Conservation (phyloP, 805 yeast species). For the Candida tibetensis region DNA sequence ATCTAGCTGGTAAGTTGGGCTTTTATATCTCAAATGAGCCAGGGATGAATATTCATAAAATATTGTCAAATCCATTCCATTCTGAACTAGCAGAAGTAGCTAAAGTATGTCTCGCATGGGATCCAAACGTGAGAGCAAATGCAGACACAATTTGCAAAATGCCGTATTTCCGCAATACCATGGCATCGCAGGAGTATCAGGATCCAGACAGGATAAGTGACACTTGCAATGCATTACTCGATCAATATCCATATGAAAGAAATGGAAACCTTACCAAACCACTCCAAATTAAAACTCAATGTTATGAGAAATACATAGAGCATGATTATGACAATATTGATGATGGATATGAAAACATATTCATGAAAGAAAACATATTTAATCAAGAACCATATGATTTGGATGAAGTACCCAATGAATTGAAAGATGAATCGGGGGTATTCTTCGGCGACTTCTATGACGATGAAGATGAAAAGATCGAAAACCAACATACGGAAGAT, state of each 20-base stretch:
- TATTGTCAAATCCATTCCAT: constrained; percentile 46
- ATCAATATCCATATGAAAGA: background rate
- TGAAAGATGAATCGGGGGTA: background rate
- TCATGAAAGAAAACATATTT: constrained; percentile 4
- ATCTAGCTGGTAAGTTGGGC: constrained; percentile 52
- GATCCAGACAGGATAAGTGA: constrained; percentile 14
- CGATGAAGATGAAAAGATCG: constrained; percentile 1
- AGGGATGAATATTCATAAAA: constrained; percentile 46
- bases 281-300: background rate
- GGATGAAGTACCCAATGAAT: constrained; percentile 4
- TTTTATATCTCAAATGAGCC: constrained; percentile 53
- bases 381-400: background rate
- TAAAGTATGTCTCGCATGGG: constrained; percentile 65
- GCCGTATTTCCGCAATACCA: constrained; percentile 54
- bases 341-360: constrained; percentile 19
- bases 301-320: background rate
- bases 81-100: constrained; percentile 42
- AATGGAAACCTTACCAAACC: background rate
- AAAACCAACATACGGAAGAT: no score
- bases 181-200: constrained; percentile 11
- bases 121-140: constrained; percentile 63
- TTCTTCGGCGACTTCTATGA: background rate
- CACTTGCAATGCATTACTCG: background rate
- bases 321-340: constrained; percentile 16
- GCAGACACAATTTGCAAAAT: constrained; percentile 47